Base-by-base conservation (phyloP, 306 rosid species). In the Abrus precatorius region DNA sequence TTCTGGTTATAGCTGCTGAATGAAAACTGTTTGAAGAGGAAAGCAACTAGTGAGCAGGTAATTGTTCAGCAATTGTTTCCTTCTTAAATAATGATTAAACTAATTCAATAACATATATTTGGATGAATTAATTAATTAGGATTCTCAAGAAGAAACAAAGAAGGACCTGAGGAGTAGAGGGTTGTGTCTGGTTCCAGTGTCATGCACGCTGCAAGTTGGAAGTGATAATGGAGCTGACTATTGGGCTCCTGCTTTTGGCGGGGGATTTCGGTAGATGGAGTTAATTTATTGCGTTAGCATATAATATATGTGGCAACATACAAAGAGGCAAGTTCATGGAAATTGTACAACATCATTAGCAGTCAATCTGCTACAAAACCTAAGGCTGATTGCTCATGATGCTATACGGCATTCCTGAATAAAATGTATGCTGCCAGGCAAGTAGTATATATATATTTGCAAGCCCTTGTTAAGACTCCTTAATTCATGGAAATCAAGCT, bases 351-450 rank as follows among this genome's bases (percentile, higher is more conserved):
- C 91, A 96, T 96, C 99, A 96, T 83, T 96, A 96, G 97, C 98
- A 93, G 90, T 93, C 98, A 96, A 90, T 96, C 99, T 93, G 93
- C 93, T 84, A 70, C 85, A 68, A 80, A 69, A 12, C 47, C 76
- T 44, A 93, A 96, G 99, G 94, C 91, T 96, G 99, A 96, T 92
- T 96, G 99, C 99, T 93, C 98, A 92, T 96, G 99, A 96, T 96
- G 97, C 94, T 96, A 96, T 96, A 86, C 85, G 54, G 47, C 77
- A 45, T 69, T 84, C 86, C 86, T 79, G 72, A 86, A 87, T 82
- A 75, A 61, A 55, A 38, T 71, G 38, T 54, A 67, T 86, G 86
- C 74, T 67, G 65, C 74, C 66, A 69, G 7, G 8, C 34, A 5
- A 67, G 36, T 67, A 80, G 77, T 38, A 50, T 45, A 29, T 68